A percentile compares a stretch with the other conserved stretches of the same genome.
These are phyloP conservation scores for Penicillium sumatraense DNA, from an alignment of 2,329 filamentous ascomycete species.

Conservation along the genomic window DNA sequence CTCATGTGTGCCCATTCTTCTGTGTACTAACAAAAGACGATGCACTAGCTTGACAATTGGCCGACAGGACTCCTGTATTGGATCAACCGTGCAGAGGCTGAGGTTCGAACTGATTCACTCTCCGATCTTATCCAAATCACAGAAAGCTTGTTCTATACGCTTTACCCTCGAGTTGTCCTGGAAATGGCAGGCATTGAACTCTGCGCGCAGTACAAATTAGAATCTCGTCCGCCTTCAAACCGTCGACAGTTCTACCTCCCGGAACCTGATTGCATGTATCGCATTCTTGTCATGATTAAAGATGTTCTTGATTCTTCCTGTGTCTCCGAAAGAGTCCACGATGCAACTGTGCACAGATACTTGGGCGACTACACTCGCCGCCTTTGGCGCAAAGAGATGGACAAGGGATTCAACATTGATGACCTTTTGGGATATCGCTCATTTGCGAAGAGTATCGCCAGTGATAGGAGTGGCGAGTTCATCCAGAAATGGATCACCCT, in stretches of 20 bases:
- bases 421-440: conserved; percentile 37
- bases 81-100: conserved; percentile 35
- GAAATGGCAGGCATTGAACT: conserved; percentile 44
- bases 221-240: conserved; percentile 22
- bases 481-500: conserved; percentile 36
- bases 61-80: conserved; percentile 35
- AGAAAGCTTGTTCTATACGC: conserved; percentile 43
- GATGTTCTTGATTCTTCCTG: conserved; percentile 32
- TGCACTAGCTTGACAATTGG: conserved; percentile 35
- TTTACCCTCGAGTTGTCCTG: conserved; percentile 42
- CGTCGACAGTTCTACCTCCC: conserved; percentile 32
- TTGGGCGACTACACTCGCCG: conserved; percentile 35
- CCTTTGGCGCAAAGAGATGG: conserved; percentile 21
- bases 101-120: conserved; percentile 33
- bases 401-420: conserved; percentile 19
- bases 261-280: conserved; percentile 39
- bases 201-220: conserved; percentile 34
- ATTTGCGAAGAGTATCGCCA: conserved; percentile 28
- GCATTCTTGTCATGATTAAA: conserved; percentile 40
- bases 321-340: conserved; percentile 33
- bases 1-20: background rate
- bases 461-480: conserved; percentile 27
- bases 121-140: conserved; percentile 36
- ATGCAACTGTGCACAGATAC: conserved; percentile 31
- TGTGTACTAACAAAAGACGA: background rate